phyloP scores from a whole-genome alignment of 1,284 basidiomycete species.

The Chiua sp. region DNA sequence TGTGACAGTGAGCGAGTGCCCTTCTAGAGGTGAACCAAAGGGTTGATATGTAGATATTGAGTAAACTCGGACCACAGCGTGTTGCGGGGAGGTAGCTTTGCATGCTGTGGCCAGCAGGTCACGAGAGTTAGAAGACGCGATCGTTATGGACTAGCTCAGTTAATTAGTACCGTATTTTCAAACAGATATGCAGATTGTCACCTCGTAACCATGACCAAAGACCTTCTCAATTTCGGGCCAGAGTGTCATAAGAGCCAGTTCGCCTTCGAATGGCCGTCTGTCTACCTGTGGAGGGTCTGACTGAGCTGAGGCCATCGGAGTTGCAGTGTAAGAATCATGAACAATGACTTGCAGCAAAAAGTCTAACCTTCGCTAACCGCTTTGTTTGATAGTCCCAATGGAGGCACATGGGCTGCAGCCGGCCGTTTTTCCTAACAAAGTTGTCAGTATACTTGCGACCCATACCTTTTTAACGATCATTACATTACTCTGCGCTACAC shows the following conservation, averaged over 20 bases:
- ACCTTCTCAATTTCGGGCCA: conserved; percentile 99
- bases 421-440: conserved; percentile 43
- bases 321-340: neutral
- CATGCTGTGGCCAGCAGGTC: conserved; percentile 90
- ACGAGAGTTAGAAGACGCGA: conserved; percentile 74
- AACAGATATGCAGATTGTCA: conserved; percentile 37
- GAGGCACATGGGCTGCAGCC: conserved; percentile 74
- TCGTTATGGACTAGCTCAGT: conserved; percentile 67
- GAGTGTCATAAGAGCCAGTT: conserved; percentile 84
- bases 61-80: conserved; percentile 90
- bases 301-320: conserved; percentile 22
- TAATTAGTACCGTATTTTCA: conserved; percentile 8
- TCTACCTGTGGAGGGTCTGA: conserved; percentile 17
- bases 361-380: conserved; percentile 60
- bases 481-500: conserved; percentile 53
- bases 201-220: conserved; percentile 98
- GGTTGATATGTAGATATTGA: conserved; percentile 73
- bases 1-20: conserved; percentile 92
- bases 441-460: conserved; percentile 13
- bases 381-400: conserved; percentile 77
- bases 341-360: neutral
- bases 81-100: conserved; percentile 85
- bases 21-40: conserved; percentile 74
- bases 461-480: neutral
- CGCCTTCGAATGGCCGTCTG: conserved; percentile 82